A percentile compares a stretch with the other conserved stretches of the same genome.
Evolutionary conservation across 768 basidiomycete genomes (phyloP).

Genomic region (Tricholoma furcatifolium): DNA sequence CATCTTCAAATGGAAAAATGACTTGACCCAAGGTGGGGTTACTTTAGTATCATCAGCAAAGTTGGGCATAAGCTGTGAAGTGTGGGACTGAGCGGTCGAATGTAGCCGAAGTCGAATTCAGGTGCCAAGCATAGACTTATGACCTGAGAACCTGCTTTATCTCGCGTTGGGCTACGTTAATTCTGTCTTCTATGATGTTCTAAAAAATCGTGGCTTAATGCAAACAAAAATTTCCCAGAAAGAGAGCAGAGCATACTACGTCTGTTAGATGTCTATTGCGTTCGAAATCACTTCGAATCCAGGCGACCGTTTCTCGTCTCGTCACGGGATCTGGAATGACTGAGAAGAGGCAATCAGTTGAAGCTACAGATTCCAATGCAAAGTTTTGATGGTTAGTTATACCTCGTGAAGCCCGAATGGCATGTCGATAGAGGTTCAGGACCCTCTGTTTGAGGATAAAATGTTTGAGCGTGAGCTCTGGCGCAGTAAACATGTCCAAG

Average conservation of each 20-base stretch:
- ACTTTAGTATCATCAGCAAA: neutral
- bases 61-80: too few species aligned
- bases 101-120: too few species aligned
- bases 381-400: conserved; percentile 13
- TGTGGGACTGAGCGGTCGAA: too few species aligned
- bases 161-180: conserved; percentile 58
- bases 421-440: conserved; percentile 60
- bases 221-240: neutral
- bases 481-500: conserved; percentile 15
- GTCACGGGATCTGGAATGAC: conserved; percentile 62
- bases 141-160: conserved; percentile 49
- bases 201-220: conserved; percentile 23
- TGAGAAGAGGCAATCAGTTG: conserved; percentile 23
- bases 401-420: conserved; percentile 73
- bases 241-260: conserved; percentile 38
- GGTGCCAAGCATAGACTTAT: neutral
- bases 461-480: conserved; percentile 59
- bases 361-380: conserved; percentile 3
- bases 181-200: conserved; percentile 59
- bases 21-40: neutral
- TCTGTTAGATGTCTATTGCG: conserved; percentile 57
- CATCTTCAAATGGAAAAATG: neutral
- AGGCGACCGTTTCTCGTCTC: conserved; percentile 63
- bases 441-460: conserved; percentile 69
- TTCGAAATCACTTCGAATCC: conserved; percentile 76